phyloP scores from a whole-genome alignment of 768 basidiomycete genomes.

The Boletellus sp. region DNA sequence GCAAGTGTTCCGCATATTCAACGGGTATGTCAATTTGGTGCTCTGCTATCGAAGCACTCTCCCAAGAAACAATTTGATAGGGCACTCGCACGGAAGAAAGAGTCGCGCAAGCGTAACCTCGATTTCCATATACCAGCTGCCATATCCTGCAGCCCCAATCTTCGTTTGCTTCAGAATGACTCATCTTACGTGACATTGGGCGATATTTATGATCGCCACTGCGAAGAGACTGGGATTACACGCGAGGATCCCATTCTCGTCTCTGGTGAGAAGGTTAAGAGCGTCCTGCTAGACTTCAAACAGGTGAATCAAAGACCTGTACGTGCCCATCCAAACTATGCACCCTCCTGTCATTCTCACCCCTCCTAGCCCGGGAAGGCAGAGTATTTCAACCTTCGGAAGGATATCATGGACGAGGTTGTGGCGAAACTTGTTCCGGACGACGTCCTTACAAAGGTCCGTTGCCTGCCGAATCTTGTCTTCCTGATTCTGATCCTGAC shows the following conservation, averaged over 20 bases:
- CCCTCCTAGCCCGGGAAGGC: slow-evolving; percentile 49
- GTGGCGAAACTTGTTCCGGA: slow-evolving; percentile 86
- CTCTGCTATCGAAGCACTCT: neutral
- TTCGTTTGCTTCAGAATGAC: slow-evolving; percentile 88
- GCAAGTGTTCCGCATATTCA: slow-evolving; percentile 92
- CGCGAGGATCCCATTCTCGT: slow-evolving; percentile 87
- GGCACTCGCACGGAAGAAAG: slow-evolving; percentile 81
- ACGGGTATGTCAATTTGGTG: slow-evolving; percentile 53
- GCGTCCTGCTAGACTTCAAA: slow-evolving; percentile 58
- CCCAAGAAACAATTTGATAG: slow-evolving; percentile 38
- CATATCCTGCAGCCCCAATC: slow-evolving; percentile 75
- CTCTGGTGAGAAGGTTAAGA: slow-evolving; percentile 80
- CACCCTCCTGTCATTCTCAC: neutral
- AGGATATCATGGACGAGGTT: slow-evolving; percentile 88
- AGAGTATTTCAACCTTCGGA: slow-evolving; percentile 68
- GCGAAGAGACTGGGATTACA: slow-evolving; percentile 66
- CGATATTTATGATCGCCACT: slow-evolving; percentile 92
- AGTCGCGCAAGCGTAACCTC: slow-evolving; percentile 88
- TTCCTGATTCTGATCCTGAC: neutral
- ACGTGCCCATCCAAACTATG: slow-evolving; percentile 6
- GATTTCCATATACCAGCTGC: slow-evolving; percentile 88
- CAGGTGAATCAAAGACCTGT: slow-evolving; percentile 43
- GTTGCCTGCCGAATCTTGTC: slow-evolving; percentile 3
- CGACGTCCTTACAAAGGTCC: slow-evolving; percentile 76
- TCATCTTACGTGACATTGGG: slow-evolving; percentile 86